Conservation (phyloP, 805 yeast genomes). For the Aciculoconidium aculeatum region DNA sequence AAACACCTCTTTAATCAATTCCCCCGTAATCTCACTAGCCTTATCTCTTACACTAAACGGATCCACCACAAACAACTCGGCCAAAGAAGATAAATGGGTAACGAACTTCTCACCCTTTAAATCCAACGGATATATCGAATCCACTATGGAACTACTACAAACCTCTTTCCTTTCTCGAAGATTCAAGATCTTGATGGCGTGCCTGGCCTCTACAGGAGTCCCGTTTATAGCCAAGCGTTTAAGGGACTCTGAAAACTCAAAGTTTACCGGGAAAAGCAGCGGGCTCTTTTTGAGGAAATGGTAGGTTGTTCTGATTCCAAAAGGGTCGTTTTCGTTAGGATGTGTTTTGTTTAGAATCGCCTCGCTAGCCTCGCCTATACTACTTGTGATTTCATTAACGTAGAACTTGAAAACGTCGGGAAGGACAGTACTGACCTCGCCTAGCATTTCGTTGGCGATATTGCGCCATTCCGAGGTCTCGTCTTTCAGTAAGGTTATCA, state of each 20-base stretch:
- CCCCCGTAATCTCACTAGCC: constrained; percentile 53
- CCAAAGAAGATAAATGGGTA: constrained; percentile 53
- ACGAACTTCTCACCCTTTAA: constrained; percentile 33
- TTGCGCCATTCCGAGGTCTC: constrained; percentile 17
- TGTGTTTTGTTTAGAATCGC: constrained; percentile 11
- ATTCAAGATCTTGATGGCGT: constrained; percentile 53
- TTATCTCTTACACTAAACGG: constrained; percentile 46
- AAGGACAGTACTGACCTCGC: constrained; percentile 49
- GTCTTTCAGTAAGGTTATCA: constrained; percentile 29
- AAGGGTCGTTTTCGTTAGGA: constrained; percentile 14
- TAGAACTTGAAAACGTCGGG: constrained; percentile 66
- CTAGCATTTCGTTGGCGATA: constrained; percentile 49
- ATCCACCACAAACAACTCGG: constrained; percentile 49
- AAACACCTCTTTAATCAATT: constrained; percentile 57
- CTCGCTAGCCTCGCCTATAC: no score
- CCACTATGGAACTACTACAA: constrained; percentile 33
- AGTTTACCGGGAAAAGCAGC: constrained; percentile 41
- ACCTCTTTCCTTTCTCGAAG: constrained; percentile 39
- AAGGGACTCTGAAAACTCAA: constrained; percentile 40
- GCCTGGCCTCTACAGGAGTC: constrained; percentile 55
- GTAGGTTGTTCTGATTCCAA: constrained; percentile 53
- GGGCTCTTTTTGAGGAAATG: constrained; percentile 51
- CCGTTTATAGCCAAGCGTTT: constrained; percentile 46
- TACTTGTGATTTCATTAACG: no score
- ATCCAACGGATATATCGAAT: constrained; percentile 47